Base-by-base conservation (phyloP, 495 filamentous ascomycete genomes). In the Trichoderma asperelloides region DNA sequence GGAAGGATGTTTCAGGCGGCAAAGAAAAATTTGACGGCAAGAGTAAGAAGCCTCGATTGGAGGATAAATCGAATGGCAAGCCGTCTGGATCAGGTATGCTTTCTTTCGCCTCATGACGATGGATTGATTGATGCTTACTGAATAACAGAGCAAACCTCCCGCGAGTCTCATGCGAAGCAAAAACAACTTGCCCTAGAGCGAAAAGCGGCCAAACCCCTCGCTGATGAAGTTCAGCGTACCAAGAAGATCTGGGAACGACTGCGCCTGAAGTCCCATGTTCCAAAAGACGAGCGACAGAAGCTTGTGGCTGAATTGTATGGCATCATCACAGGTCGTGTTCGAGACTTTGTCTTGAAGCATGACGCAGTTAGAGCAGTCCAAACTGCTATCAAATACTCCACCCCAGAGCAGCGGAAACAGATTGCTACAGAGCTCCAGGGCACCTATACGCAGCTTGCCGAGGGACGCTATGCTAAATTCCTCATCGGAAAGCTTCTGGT, bases 181-280 rank as follows among this genome's bases (percentile, higher is more conserved):
- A 97, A 92, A 72, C 90, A 88, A 66, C 83, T 96, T 41, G 87
- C 85, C 47, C 88, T 88, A 73, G 93, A 97, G 74, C 91, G 96
- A 71, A 98, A 94, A 82, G 87, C 90, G 37, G 87, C 89, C 28
- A 97, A 97, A 76, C 96, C 96, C 9, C 87, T 97, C 66, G 92
- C 94, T 69, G 92, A 97, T 71, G 86, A 87, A 66, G 88, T 99
- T 68, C 84, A 86, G n/a, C 87, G 91, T 55, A 91, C 92, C 4
- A 98, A 98, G 81, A 92, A 97, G 79, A 82, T 99, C 43, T 99
- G 96, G 96, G 96, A 99, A 79, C 87, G 88, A 67, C 77, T 99
- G 69, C 88, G 96, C 67, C 85, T 91, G 68, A 97, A 97, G 77
- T 96, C 92, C 11, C 91, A 97, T 71, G 90, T 97, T 1, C 89